A percentile compares a stretch with the other conserved stretches of the same genome.
Evolutionary conservation across 2,329 filamentous ascomycete species (phyloP).

Genomic region (Lojkania enalia): DNA sequence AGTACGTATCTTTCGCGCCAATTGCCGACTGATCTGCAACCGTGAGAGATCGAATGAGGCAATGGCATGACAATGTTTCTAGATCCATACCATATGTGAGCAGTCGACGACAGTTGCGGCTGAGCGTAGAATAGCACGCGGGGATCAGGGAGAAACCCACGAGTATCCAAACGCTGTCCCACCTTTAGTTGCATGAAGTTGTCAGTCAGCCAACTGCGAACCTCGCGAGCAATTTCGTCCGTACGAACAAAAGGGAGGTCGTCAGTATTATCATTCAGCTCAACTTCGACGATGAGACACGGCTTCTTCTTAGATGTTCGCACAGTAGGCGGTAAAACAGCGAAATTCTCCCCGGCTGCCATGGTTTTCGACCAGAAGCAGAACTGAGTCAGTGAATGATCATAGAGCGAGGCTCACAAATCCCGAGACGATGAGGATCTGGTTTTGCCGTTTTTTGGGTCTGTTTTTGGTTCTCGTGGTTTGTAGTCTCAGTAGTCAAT

Average conservation of each 20-base stretch:
- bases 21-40: conserved; percentile 12
- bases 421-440: no score
- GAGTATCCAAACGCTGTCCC: conserved; percentile 33
- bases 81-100: neutral
- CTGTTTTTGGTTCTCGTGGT: no score
- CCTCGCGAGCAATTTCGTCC: conserved; percentile 21
- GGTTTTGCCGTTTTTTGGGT: no score
- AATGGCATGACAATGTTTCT: neutral
- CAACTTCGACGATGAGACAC: conserved; percentile 19
- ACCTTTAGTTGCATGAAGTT: conserved; percentile 41
- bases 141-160: conserved; percentile 13
- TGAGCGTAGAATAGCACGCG: neutral
- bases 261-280: conserved; percentile 5
- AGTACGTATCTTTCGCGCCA: conserved; percentile 8
- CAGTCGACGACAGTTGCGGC: neutral
- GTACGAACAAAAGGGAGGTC: conserved; percentile 5
- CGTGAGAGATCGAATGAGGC: conserved; percentile 8
- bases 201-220: conserved; percentile 42
- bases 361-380: no score
- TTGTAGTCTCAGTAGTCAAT: no score
- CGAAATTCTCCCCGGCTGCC: no score
- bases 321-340: no score
- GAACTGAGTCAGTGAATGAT: no score
- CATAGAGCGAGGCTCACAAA: no score
- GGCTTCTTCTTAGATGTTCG: no score